Conservation (phyloP, 768 basidiomycete species). For the Hysterangium stoloniferum region DNA sequence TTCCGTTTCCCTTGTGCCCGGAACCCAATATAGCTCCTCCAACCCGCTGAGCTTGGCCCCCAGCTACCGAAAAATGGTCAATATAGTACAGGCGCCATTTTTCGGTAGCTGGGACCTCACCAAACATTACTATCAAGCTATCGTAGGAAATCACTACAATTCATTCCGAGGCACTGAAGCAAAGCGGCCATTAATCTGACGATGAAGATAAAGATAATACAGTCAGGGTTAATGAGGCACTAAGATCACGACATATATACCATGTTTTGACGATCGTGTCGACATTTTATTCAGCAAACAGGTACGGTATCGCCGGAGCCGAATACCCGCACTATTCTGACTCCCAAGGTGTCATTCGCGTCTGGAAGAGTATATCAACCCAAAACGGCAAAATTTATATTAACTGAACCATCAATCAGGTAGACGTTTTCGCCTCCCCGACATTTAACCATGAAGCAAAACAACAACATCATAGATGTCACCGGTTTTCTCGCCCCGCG, state of each 20-base stretch:
- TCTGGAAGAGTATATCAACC: constrained; percentile 70
- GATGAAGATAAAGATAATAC: constrained; percentile 96
- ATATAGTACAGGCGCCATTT: too few species aligned
- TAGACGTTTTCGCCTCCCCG: constrained; percentile 86
- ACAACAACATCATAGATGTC: constrained; percentile 92
- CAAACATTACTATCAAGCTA: constrained; percentile 89
- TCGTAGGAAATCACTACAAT: constrained; percentile 94
- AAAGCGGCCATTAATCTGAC: constrained; percentile 72
- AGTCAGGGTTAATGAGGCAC: constrained; percentile 89
- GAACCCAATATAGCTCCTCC: too few species aligned
- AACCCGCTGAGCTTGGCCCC: too few species aligned
- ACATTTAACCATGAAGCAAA: constrained; percentile 79
- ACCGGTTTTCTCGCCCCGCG: constrained; percentile 96
- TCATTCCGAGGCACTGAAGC: constrained; percentile 78
- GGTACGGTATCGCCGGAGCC: constrained; percentile 91
- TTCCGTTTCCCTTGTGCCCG: too few species aligned
- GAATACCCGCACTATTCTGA: constrained; percentile 97
- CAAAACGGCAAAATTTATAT: not conserved
- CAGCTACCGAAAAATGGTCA: too few species aligned
- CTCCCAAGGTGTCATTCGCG: constrained; percentile 89
- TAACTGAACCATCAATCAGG: constrained; percentile 34
- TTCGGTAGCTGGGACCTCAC: too few species aligned
- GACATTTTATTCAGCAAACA: constrained; percentile 31
- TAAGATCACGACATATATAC: constrained; percentile 75
- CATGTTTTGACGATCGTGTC: not conserved